phyloP scores from a whole-genome alignment of 108 stramenopile genomes.

The Epithemia pelagica region DNA sequence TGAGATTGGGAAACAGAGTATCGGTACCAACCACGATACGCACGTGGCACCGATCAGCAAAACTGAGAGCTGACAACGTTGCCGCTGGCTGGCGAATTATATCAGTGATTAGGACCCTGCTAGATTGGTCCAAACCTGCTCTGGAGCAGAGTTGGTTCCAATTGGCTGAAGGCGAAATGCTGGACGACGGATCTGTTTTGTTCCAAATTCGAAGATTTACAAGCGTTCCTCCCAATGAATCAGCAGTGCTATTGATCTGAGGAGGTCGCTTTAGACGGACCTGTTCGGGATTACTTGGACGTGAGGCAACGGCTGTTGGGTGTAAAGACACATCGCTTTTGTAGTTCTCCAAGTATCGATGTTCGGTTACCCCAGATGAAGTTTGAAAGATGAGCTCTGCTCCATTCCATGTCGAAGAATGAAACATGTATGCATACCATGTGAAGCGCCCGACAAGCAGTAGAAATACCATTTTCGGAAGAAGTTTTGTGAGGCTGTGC shows the following conservation, averaged over 20 bases:
- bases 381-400: neutral
- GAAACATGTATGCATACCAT: neutral
- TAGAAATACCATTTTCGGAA: neutral
- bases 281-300: neutral
- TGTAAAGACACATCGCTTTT: neutral
- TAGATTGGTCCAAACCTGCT: constrained; percentile 9
- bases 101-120: constrained; percentile 46
- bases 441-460: neutral
- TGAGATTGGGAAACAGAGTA: constrained; percentile 35
- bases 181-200: neutral
- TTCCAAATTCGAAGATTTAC: neutral
- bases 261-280: neutral
- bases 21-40: constrained; percentile 43
- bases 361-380: neutral
- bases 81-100: constrained; percentile 50
- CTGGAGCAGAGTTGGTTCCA: neutral
- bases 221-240: neutral
- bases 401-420: neutral
- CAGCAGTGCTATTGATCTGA: neutral
- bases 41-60: constrained; percentile 46
- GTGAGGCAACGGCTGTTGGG: no score
- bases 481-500: neutral
- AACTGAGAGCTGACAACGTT: constrained; percentile 39
- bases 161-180: neutral
- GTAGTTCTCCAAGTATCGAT: constrained; percentile 1